Percentiles rank a stretch among this genome's conserved stretches.
Conservation (phyloP, 2,329 filamentous ascomycete species). For the Microdochium nivale region DNA sequence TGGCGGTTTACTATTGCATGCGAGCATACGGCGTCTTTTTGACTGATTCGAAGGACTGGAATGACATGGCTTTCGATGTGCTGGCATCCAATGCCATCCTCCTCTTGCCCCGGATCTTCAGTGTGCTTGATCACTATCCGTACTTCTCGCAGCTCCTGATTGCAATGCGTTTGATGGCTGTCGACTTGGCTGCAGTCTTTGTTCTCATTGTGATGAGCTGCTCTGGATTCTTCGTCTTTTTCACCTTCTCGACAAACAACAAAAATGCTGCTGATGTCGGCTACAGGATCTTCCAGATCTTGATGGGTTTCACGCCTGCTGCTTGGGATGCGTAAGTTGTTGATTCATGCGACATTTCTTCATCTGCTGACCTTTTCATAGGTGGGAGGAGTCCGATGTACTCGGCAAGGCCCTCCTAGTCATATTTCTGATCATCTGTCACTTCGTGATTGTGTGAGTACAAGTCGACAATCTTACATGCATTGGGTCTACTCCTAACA, state of each 20-base stretch:
- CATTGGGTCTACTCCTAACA: constrained; percentile 8
- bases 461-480: neutral
- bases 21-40: constrained; percentile 81
- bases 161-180: constrained; percentile 87
- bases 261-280: constrained; percentile 68
- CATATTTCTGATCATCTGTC: constrained; percentile 85
- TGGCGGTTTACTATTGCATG: constrained; percentile 85
- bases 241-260: constrained; percentile 69
- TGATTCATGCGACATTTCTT: neutral
- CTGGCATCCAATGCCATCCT: constrained; percentile 84
- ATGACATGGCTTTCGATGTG: constrained; percentile 87
- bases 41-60: constrained; percentile 64
- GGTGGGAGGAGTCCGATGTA: constrained; percentile 66
- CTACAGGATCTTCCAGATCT: constrained; percentile 84
- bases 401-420: constrained; percentile 69
- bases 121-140: constrained; percentile 85
- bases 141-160: constrained; percentile 95
- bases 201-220: constrained; percentile 79
- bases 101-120: constrained; percentile 84
- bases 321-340: constrained; percentile 74
- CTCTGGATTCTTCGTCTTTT: constrained; percentile 92
- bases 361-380: constrained; percentile 11
- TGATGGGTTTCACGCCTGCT: constrained; percentile 93
- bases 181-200: constrained; percentile 79
- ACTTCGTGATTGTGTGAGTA: constrained; percentile 74